Conservation (phyloP, 176 grass and related monocot species). For the Oryza nivara region DNA sequence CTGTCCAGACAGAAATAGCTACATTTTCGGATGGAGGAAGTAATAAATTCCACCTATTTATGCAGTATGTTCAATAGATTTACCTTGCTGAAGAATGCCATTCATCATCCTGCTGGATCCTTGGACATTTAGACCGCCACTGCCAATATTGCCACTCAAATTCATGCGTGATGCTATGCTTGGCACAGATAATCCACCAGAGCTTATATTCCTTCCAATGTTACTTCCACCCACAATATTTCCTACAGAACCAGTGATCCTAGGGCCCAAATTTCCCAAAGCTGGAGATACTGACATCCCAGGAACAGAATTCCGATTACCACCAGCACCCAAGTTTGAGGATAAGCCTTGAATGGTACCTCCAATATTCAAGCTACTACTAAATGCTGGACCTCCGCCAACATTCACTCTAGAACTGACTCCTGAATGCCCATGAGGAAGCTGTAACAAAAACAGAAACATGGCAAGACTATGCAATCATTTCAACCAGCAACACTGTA, state of each 20-base stretch:
- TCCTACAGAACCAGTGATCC: constrained; percentile 68
- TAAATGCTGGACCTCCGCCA: constrained; percentile 75
- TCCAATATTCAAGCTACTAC: constrained; percentile 75
- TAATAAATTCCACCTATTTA: constrained; percentile 8
- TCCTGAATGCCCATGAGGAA: constrained; percentile 85
- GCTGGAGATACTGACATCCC: constrained; percentile 71
- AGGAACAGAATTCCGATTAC: constrained; percentile 76
- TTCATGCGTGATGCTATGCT: constrained; percentile 76
- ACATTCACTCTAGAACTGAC: constrained; percentile 78
- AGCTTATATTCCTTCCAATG: constrained; percentile 90
- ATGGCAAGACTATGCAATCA: neutral
- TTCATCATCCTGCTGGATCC: constrained; percentile 83
- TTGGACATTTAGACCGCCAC: constrained; percentile 76
- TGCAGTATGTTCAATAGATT: constrained; percentile 3
- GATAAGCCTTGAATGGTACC: constrained; percentile 84
- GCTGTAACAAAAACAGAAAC: constrained; percentile 55
- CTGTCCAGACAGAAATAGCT: too few relatives aligned
- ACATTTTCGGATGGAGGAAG: neutral
- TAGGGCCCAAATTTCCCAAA: constrained; percentile 77
- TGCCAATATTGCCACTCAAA: constrained; percentile 62
- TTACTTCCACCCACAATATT: constrained; percentile 82
- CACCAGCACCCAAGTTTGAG: constrained; percentile 63
- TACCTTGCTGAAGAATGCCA: constrained; percentile 90
- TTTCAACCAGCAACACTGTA: constrained; percentile 34
- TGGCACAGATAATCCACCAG: constrained; percentile 72